Evolutionary conservation across 768 basidiomycete species (phyloP).

Genomic region (Pluteus cervinus): DNA sequence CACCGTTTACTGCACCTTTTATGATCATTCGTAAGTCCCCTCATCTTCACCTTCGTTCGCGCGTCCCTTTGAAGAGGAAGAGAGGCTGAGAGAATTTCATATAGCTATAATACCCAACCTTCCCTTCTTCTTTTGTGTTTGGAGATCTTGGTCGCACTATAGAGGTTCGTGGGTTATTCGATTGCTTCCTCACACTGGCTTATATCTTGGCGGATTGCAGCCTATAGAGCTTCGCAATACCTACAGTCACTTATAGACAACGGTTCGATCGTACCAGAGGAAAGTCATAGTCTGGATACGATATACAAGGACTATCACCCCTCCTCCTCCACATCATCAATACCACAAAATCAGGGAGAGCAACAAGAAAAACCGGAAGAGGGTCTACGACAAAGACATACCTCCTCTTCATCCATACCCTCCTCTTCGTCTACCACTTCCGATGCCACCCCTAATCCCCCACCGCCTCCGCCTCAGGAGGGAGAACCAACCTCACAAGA

Average conservation of each 20-base stretch:
- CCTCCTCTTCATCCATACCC: too few relatives aligned
- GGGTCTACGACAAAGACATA: too few relatives aligned
- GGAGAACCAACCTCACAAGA: slow-evolving; percentile 14
- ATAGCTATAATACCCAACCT: slow-evolving; percentile 77
- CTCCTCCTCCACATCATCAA: neutral
- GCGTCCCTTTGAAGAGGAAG: neutral
- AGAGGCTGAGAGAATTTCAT: neutral
- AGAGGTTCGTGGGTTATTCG: slow-evolving; percentile 38
- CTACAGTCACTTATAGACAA: slow-evolving; percentile 52
- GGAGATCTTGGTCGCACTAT: slow-evolving; percentile 85
- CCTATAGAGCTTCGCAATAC: slow-evolving; percentile 67
- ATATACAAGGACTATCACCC: slow-evolving; percentile 37
- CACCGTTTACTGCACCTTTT: slow-evolving; percentile 74
- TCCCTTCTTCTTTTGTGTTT: slow-evolving; percentile 80
- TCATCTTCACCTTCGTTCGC: neutral
- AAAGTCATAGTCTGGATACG: slow-evolving; percentile 47
- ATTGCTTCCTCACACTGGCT: neutral
- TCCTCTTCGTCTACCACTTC: slow-evolving; percentile 4
- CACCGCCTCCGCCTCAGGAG: slow-evolving; percentile 2
- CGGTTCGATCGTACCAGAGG: slow-evolving; percentile 50
- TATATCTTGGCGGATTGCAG: slow-evolving; percentile 22
- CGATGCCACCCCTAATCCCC: slow-evolving; percentile 1
- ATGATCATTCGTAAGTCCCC: slow-evolving; percentile 64
- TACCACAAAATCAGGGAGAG: neutral
- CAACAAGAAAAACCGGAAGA: neutral